Evolutionary conservation across 352 stramenopile genomes (phyloP).

Genomic region (Albugo laibachii): DNA sequence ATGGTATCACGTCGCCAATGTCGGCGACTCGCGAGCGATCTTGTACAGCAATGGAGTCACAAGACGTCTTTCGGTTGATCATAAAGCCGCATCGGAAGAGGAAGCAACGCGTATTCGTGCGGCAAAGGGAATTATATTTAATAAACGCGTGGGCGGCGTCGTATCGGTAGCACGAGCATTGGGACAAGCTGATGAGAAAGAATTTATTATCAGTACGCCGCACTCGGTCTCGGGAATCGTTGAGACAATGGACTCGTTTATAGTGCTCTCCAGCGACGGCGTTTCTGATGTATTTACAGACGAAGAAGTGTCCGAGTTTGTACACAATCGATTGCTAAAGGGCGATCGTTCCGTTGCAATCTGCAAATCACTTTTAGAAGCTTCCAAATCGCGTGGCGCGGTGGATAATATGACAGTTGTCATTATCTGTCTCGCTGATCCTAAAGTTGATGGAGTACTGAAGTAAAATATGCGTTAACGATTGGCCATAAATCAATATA

Average conservation of each 20-base stretch:
- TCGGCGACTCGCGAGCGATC: constrained; percentile 58
- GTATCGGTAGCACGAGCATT: constrained; percentile 54
- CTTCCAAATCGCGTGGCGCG: constrained; percentile 38
- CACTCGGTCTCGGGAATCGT: constrained; percentile 40
- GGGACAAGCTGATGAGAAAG: constrained; percentile 64
- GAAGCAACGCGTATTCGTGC: constrained; percentile 52
- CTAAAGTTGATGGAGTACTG: neutral
- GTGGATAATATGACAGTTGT: constrained; percentile 74
- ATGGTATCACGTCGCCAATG: constrained; percentile 53
- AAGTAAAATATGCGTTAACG: neutral
- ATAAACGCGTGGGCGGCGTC: constrained; percentile 54
- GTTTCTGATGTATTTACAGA: constrained; percentile 57
- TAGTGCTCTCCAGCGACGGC: constrained; percentile 63
- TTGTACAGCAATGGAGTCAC: constrained; percentile 27
- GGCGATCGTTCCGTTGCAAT: constrained; percentile 31
- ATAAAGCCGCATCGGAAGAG: constrained; percentile 59
- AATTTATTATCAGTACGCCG: constrained; percentile 47
- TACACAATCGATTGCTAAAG: constrained; percentile 17
- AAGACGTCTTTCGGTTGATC: constrained; percentile 41
- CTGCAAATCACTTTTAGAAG: constrained; percentile 40
- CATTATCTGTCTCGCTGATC: constrained; percentile 41
- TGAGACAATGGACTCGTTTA: constrained; percentile 23
- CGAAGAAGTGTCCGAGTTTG: constrained; percentile 45
- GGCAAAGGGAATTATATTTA: constrained; percentile 62
- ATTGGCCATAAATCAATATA: too few species aligned